These are phyloP conservation scores for Pistacia vera DNA, from an alignment of 345 rosid genomes.

Conservation along the genomic window DNA sequence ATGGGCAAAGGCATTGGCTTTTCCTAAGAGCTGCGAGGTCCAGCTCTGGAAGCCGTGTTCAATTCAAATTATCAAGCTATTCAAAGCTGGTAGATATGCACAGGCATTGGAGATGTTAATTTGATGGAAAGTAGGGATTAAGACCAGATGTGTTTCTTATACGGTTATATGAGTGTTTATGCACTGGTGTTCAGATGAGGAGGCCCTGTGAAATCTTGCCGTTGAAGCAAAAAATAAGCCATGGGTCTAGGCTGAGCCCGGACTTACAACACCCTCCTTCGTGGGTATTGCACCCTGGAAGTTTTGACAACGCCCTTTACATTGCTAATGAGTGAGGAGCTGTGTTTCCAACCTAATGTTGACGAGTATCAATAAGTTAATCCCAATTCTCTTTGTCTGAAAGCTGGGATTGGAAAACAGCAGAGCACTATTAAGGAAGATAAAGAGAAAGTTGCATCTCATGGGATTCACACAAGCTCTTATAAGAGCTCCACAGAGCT, in stretches of 20 bases:
- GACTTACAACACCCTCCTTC: constrained; percentile 79
- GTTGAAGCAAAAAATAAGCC: constrained; percentile 78
- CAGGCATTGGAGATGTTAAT: constrained; percentile 58
- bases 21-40: constrained; percentile 66
- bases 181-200: constrained; percentile 72
- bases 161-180: constrained; percentile 81
- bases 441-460: constrained; percentile 64
- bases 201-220: constrained; percentile 54
- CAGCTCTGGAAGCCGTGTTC: constrained; percentile 79
- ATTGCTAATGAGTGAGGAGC: constrained; percentile 68
- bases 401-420: constrained; percentile 71
- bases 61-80: constrained; percentile 56
- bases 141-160: constrained; percentile 81
- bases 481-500: constrained; percentile 82
- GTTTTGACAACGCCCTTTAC: constrained; percentile 73
- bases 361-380: constrained; percentile 82
- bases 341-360: constrained; percentile 59
- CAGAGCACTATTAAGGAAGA: constrained; percentile 68
- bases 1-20: constrained; percentile 62
- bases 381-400: constrained; percentile 79
- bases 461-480: constrained; percentile 72
- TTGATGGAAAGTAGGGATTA: constrained; percentile 71
- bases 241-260: constrained; percentile 60
- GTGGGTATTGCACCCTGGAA: constrained; percentile 81
- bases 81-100: constrained; percentile 64